Percentiles rank a stretch among this genome's conserved stretches.
Evolutionary conservation across 2,329 filamentous ascomycete species (phyloP).

Genomic region (Cordyceps militaris): DNA sequence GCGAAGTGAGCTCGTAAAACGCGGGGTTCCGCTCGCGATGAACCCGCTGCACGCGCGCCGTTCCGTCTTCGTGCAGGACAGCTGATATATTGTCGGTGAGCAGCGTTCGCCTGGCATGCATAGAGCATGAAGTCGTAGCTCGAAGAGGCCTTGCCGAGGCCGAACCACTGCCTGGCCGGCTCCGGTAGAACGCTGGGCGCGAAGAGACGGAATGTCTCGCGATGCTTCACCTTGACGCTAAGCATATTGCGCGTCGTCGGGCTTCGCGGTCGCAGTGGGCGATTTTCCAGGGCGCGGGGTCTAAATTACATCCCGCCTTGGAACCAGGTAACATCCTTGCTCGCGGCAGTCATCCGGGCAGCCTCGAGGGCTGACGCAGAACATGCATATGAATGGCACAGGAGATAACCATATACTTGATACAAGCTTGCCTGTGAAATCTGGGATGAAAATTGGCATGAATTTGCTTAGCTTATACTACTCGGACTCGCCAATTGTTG

Average conservation of each 20-base stretch:
- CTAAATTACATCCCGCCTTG: conserved; percentile 8
- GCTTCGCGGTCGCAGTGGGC: conserved; percentile 5
- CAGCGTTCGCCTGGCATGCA: background rate
- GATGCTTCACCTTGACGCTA: conserved; percentile 8
- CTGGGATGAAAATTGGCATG: too few species aligned
- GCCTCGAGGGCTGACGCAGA: background rate
- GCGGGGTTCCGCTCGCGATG: background rate
- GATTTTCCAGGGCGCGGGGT: conserved; percentile 1
- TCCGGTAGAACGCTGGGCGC: conserved; percentile 6
- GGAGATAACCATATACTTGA: too few species aligned
- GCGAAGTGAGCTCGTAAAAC: background rate
- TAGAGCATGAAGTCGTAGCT: conserved; percentile 4
- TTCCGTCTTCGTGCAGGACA: background rate
- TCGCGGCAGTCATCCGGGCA: conserved; percentile 2
- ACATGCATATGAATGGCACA: too few species aligned
- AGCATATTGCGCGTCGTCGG: conserved; percentile 3
- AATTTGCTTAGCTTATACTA: too few species aligned
- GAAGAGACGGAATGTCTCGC: conserved; percentile 7
- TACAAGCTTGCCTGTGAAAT: too few species aligned
- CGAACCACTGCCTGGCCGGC: background rate
- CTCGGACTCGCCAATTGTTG: too few species aligned
- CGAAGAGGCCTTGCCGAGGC: background rate
- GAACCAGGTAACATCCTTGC: conserved; percentile 8
- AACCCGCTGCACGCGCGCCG: conserved; percentile 7
- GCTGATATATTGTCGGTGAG: background rate